A percentile compares a stretch with the other conserved stretches of the same genome.
These are phyloP conservation scores for Mucor saturninus DNA, from an alignment of 371 early-diverging fungal species.

Conservation along the genomic window DNA sequence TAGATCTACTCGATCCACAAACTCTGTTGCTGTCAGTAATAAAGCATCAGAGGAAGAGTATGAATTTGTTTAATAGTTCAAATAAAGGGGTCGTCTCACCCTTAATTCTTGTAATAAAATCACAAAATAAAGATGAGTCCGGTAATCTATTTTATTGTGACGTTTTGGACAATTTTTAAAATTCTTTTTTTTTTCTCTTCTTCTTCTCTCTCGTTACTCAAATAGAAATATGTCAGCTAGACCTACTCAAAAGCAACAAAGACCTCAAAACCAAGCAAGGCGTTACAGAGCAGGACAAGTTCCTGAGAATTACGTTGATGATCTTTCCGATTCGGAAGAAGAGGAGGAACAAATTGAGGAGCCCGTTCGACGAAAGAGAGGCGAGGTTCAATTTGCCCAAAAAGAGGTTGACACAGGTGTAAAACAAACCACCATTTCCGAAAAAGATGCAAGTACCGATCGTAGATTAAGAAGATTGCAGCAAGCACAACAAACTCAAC, in stretches of 20 bases:
- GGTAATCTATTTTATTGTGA: too few species aligned
- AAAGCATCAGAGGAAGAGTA: too few species aligned
- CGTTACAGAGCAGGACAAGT: conserved; percentile 69
- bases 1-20: too few species aligned
- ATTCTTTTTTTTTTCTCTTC: background rate
- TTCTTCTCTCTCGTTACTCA: background rate
- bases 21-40: too few species aligned
- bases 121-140: too few species aligned
- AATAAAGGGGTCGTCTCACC: too few species aligned
- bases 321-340: conserved; percentile 58
- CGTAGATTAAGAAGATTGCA: conserved; percentile 49
- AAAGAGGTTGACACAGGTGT: conserved; percentile 55
- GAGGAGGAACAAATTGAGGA: conserved; percentile 40
- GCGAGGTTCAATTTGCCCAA: conserved; percentile 47
- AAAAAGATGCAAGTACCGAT: conserved; percentile 47
- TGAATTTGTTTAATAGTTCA: too few species aligned
- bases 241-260: conserved; percentile 25
- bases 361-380: conserved; percentile 16
- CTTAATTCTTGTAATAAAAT: too few species aligned
- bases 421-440: conserved; percentile 47
- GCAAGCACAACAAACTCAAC: conserved; percentile 35
- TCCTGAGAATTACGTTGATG: conserved; percentile 62
- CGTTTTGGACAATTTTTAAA: too few species aligned
- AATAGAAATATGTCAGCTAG: conserved; percentile 22
- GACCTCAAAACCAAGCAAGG: conserved; percentile 56